These are phyloP conservation scores for Rhizopogon roseolus DNA, from an alignment of 768 basidiomycete species.

Conservation along the genomic window DNA sequence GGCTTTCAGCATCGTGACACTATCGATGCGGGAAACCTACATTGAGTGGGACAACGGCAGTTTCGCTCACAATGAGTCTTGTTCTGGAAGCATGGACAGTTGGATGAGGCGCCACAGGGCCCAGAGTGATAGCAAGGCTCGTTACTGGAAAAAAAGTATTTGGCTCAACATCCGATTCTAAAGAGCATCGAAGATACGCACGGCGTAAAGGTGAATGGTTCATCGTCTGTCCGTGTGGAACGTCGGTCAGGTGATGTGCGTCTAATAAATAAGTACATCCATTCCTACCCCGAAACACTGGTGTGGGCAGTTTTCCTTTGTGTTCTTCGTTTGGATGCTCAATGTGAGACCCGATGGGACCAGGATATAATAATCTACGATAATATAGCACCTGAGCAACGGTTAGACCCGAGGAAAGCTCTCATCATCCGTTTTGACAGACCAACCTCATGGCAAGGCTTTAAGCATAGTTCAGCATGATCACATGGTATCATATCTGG, in stretches of 20 bases:
- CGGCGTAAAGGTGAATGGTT: constrained; percentile 7
- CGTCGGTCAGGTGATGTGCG: constrained; percentile 8
- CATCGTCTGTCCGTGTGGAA: constrained; percentile 8
- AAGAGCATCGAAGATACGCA: constrained; percentile 6
- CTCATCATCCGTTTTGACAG: not conserved
- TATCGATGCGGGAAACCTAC: constrained; percentile 27
- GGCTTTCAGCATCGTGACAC: not conserved
- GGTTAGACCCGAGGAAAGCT: not conserved
- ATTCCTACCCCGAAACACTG: constrained; percentile 18
- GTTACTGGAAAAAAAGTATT: constrained; percentile 26
- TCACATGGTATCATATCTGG: constrained; percentile 50
- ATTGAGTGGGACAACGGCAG: constrained; percentile 49
- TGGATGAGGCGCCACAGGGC: constrained; percentile 37
- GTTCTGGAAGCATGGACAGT: constrained; percentile 48
- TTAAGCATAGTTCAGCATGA: constrained; percentile 47
- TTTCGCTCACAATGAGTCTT: constrained; percentile 50
- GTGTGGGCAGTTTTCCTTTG: constrained; percentile 6
- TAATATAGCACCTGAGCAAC: constrained; percentile 13
- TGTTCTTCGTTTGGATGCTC: not conserved
- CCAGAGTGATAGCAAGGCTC: constrained; percentile 55
- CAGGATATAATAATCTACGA: constrained; percentile 7
- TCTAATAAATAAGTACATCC: constrained; percentile 10
- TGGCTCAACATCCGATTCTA: not conserved
- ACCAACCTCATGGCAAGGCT: constrained; percentile 56
- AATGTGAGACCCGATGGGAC: not conserved